Conservation (phyloP, 148 eudicot genomes). For the Camellia lanceoleosa region DNA sequence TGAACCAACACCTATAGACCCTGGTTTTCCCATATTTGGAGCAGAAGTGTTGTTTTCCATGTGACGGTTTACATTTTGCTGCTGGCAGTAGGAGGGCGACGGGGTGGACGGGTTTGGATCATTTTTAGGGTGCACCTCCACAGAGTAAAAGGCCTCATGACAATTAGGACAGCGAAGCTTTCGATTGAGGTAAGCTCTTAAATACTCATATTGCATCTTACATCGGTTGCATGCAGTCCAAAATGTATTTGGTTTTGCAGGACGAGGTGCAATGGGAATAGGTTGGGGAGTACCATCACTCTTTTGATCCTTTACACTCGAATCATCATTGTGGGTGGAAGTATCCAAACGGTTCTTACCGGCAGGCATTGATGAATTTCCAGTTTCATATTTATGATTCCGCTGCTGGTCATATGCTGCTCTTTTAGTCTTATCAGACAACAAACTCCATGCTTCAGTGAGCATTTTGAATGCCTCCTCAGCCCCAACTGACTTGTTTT, state of each 20-base stretch:
- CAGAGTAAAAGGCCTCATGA: slow-evolving; percentile 49
- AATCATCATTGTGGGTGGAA: slow-evolving; percentile 22
- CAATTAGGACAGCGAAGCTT: slow-evolving; percentile 58
- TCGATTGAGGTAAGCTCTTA: slow-evolving; percentile 43
- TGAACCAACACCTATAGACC: background rate
- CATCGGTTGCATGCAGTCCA: slow-evolving; percentile 72
- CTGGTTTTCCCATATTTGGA: background rate
- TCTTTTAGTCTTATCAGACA: slow-evolving; percentile 53
- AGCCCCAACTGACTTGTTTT: slow-evolving; percentile 72
- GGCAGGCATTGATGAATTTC: slow-evolving; percentile 19
- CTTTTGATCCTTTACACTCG: slow-evolving; percentile 25
- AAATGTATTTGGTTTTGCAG: slow-evolving; percentile 38
- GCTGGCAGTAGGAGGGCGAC: slow-evolving; percentile 13
- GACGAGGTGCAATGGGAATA: slow-evolving; percentile 21
- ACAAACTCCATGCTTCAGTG: slow-evolving; percentile 59
- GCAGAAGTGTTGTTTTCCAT: background rate
- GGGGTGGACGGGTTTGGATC: slow-evolving; percentile 2
- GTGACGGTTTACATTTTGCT: slow-evolving; percentile 11
- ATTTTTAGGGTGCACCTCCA: slow-evolving; percentile 26
- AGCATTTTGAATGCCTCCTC: slow-evolving; percentile 67
- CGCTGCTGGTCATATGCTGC: slow-evolving; percentile 42
- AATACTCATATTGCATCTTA: slow-evolving; percentile 56
- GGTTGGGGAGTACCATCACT: slow-evolving; percentile 26
- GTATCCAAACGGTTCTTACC: slow-evolving; percentile 26
- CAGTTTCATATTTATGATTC: slow-evolving; percentile 26